Evolutionary conservation across 495 filamentous ascomycete species (phyloP), one percentile per base, ranked within the genome.

Genomic region (Xanthoparmelia taractica): DNA sequence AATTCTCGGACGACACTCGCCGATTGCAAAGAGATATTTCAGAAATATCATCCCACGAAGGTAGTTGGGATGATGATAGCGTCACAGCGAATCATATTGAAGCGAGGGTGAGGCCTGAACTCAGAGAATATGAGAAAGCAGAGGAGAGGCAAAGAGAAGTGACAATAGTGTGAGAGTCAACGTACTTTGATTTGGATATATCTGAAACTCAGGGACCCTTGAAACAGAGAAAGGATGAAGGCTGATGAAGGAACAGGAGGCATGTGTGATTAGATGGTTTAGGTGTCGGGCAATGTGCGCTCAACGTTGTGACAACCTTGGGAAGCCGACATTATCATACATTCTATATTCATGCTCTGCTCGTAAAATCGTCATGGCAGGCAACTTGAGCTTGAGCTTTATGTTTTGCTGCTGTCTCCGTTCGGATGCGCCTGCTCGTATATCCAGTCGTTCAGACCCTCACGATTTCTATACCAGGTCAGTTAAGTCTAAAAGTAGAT

Each of bases 381-480:
- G 25, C 8, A n/a, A 2, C 0, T 20, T 20, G 50, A 33, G 15
- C n/a, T n/a, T n/a, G n/a, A n/a, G 20, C 1, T 8, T 13, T 23
- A 63, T 18, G 50, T 37, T 60, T 52, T 59, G 27, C 48, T 56
- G 66, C 70, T 75, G 33, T 73, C 69, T 58, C 73, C 67, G 59
- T 76, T 76, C 40, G 76, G 68, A 38, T 88, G 81, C 33, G 80
- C 81, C 68, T 88, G 81, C 76, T 97, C 92, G 71, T 91, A 92
- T 61, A 97, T 82, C 94, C 94, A 98, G 73, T 98, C 94, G 70
- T 98, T 98, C 58, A 98, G 77, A 41, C 92, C 92, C 34, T 82
- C 80, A 40, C 85, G 84, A 75, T 99, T 99, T 72, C 93, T 87
- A 56, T 29, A 18, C 43, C 45, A 41, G 61, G 60, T 73, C 34